phyloP scores from a whole-genome alignment of 257 asterid genomes.

The Ilex aquifolium region DNA sequence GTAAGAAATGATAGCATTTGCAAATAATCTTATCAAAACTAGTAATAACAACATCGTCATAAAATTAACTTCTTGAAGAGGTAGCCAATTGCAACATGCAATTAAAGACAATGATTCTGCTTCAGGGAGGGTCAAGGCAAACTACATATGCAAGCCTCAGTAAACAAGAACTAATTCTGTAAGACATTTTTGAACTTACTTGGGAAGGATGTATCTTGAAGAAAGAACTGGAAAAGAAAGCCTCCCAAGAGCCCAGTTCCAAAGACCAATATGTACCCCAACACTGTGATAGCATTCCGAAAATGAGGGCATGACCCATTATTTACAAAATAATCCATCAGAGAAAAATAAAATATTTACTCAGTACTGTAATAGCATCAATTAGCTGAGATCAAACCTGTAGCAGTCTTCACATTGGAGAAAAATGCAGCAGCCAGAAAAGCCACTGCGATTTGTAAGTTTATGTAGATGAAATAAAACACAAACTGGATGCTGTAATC shows the following conservation, averaged over 20 bases:
- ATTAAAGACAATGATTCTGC: too few relatives aligned
- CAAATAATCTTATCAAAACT: not conserved
- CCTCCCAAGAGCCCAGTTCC: conserved; percentile 87
- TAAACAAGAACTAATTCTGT: not conserved
- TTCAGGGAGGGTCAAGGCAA: too few relatives aligned
- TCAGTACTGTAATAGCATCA: not conserved
- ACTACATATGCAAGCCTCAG: not conserved
- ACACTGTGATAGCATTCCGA: conserved; percentile 49
- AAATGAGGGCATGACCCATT: conserved; percentile 10
- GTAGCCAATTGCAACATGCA: too few relatives aligned
- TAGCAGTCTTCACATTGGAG: conserved; percentile 67
- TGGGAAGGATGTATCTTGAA: conserved; percentile 81
- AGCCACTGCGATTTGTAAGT: conserved; percentile 86
- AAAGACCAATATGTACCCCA: conserved; percentile 81
- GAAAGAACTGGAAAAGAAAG: conserved; percentile 84
- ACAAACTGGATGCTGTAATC: conserved; percentile 88
- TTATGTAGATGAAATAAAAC: conserved; percentile 85
- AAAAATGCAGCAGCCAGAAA: conserved; percentile 82
- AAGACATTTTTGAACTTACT: conserved; percentile 44
- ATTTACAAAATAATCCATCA: not conserved
- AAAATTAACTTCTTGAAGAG: too few relatives aligned
- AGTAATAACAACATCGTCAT: not conserved
- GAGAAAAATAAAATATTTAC: not conserved
- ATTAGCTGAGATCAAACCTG: conserved; percentile 51
- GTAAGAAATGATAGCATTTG: too few relatives aligned